These are phyloP conservation scores for Poa annua DNA, from an alignment of 176 grass and related monocot genomes.

Conservation along the genomic window DNA sequence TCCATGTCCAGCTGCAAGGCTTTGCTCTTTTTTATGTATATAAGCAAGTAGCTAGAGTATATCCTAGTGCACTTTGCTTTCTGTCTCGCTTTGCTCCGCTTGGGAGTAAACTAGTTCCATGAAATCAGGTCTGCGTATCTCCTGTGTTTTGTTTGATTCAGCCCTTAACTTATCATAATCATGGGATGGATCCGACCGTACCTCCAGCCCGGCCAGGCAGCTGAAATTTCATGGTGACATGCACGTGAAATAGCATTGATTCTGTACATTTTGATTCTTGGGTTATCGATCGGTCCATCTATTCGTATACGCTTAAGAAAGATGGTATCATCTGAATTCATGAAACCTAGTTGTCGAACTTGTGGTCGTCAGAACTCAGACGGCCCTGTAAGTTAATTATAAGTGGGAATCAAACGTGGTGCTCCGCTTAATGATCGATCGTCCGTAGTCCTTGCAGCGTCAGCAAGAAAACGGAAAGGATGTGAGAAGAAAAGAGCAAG, in stretches of 20 bases:
- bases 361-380: not conserved
- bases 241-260: not conserved
- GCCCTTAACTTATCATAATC: not conserved
- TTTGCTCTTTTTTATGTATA: not conserved
- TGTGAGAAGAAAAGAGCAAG: not conserved
- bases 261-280: not conserved
- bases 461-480: not conserved
- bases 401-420: conserved; percentile 10
- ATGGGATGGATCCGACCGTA: not conserved
- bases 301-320: no score
- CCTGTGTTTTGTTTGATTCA: not conserved
- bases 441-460: conserved; percentile 23
- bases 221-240: not conserved
- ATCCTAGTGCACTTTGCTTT: conserved; percentile 27
- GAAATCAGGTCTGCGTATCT: conserved; percentile 21
- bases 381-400: not conserved
- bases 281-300: no score
- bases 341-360: not conserved
- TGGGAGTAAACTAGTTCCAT: conserved; percentile 18
- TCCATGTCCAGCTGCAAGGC: conserved; percentile 17
- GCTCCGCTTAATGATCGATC: not conserved
- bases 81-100: conserved; percentile 34
- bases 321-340: no score
- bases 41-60: conserved; percentile 16
- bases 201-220: not conserved